Evolutionary conservation across 495 filamentous ascomycete genomes (phyloP).

Genomic region (Tirmania nivea): DNA sequence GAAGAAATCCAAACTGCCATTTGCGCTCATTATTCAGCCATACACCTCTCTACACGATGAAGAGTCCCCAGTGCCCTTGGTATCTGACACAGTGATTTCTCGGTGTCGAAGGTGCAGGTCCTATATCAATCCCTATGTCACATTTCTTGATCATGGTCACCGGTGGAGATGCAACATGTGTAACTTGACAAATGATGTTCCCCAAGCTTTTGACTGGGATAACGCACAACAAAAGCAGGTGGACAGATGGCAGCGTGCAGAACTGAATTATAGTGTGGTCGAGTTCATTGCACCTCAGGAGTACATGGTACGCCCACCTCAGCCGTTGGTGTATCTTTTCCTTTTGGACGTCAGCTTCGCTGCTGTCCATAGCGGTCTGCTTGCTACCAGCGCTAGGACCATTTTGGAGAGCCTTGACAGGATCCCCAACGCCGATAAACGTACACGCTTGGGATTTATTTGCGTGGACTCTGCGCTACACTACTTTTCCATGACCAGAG

Average conservation of each 20-base stretch:
- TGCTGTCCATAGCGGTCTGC: constrained; percentile 73
- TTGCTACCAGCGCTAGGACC: constrained; percentile 80
- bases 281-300: constrained; percentile 97
- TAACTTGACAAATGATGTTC: constrained; percentile 93
- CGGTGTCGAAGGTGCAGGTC: constrained; percentile 84
- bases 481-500: constrained; percentile 83
- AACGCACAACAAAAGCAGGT: constrained; percentile 67
- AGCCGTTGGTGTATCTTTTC: constrained; percentile 95
- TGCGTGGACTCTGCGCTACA: constrained; percentile 87
- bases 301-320: constrained; percentile 96
- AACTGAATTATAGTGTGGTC: constrained; percentile 83
- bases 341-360: constrained; percentile 90
- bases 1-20: constrained; percentile 90
- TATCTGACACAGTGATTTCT: constrained; percentile 91
- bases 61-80: constrained; percentile 75
- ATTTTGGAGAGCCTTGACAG: constrained; percentile 89
- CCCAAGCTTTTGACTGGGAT: constrained; percentile 98
- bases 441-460: constrained; percentile 84
- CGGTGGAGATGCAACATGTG: constrained; percentile 99
- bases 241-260: constrained; percentile 70
- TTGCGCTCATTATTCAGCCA: constrained; percentile 88
- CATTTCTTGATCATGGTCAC: constrained; percentile 90
- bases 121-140: constrained; percentile 94
- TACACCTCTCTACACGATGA: constrained; percentile 81
- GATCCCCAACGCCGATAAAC: constrained; percentile 87